Evolutionary conservation across 163 green algal species (phyloP), one percentile per base, ranked within the genome.

Genomic region (Volvox carteri): DNA sequence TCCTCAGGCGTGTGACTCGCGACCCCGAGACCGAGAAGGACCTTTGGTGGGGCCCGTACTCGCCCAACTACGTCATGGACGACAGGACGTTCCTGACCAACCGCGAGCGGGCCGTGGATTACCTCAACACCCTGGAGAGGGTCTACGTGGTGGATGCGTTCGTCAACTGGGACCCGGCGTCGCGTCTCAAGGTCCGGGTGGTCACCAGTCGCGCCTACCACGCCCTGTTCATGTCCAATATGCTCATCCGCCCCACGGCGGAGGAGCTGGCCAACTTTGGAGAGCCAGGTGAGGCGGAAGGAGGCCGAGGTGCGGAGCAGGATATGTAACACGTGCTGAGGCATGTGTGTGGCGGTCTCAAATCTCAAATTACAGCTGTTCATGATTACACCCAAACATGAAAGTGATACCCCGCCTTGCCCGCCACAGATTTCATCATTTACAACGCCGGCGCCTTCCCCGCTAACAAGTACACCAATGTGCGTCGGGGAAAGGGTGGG

Each of bases 211-310:
- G 97, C 39, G 94, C 97, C 39, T 99, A 98, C 92, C 97, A 98
- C 91, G 96, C 96, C 19, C 94, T 99, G 12, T 99, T 99, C 94
- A 99, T 99, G 97, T 91, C 96, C 94, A 99, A 99, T 95, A 99
- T 99, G 97, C 95, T 99, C 86, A 99, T 99, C 87, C 87, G 97
- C 6, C 97, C 98, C 42, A 97, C 92, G 12, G 90, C 94, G 42
- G 91, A 97, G 68, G 97, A 99, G 95, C 94, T 99, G 86, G 89
- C 93, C 19, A 85, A 94, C 78, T 99, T 99, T 92, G 96, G 95
- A 23, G 93, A 95, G 87, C 97, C 97, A 35, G 81, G 81, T 80
- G 41, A 44, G 42, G 9, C 42, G 58, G 58, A 23, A 23, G 30
- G 58, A 68, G 58, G 30, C 58, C 58, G 58, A 8, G 58, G 18